phyloP scores from a whole-genome alignment of 345 rosid genomes.

The Gossypium bickii region DNA sequence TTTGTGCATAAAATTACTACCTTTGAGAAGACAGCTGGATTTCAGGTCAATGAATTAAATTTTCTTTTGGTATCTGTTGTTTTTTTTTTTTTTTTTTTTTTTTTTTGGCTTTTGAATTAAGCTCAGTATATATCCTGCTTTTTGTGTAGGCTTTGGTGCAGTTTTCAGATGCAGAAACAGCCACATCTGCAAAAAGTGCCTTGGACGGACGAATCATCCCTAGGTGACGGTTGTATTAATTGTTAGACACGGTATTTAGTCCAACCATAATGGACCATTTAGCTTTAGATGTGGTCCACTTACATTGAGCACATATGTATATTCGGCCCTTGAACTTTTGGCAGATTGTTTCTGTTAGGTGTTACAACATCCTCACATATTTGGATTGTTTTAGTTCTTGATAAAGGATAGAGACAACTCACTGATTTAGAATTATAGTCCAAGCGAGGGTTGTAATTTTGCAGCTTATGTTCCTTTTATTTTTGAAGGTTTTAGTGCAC shows the following conservation, averaged over 20 bases:
- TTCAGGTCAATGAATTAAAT: constrained; percentile 49
- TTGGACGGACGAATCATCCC: constrained; percentile 98
- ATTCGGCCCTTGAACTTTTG: constrained; percentile 11
- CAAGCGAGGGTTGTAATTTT: not conserved
- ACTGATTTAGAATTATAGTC: constrained; percentile 3
- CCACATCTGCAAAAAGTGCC: constrained; percentile 81
- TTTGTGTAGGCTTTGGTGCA: constrained; percentile 89
- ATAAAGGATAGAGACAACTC: constrained; percentile 3
- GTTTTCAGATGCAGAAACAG: constrained; percentile 91
- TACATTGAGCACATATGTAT: constrained; percentile 16
- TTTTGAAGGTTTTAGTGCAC: not conserved
- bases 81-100: constrained; percentile 8
- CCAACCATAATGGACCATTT: constrained; percentile 38
- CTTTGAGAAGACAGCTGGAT: constrained; percentile 97
- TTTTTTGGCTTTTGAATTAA: constrained; percentile 5
- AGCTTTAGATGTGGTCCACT: constrained; percentile 20
- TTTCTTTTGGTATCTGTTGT: constrained; percentile 6
- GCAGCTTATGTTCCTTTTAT: not conserved
- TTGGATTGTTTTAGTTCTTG: not conserved
- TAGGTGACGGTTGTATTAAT: constrained; percentile 82
- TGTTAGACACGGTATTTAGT: constrained; percentile 59
- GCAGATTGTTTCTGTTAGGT: not conserved
- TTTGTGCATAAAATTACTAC: constrained; percentile 97
- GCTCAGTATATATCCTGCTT: constrained; percentile 13
- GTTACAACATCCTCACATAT: not conserved